Conservation (phyloP, 495 filamentous ascomycete genomes). For the Daldinia vernicosa region DNA sequence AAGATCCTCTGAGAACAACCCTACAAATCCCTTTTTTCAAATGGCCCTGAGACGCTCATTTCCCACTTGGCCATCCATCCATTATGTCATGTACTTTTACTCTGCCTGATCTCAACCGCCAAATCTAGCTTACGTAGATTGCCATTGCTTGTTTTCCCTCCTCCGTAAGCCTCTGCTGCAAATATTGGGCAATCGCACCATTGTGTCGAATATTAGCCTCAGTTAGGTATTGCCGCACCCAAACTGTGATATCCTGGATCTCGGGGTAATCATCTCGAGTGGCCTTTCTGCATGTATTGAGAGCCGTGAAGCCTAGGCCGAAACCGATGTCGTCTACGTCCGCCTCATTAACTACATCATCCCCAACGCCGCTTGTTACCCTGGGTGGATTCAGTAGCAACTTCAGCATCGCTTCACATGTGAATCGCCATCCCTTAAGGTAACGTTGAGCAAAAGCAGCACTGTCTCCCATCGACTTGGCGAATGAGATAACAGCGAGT, state of each 20-base stretch:
- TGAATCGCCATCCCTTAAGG: slow-evolving; percentile 89
- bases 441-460: slow-evolving; percentile 76
- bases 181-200: slow-evolving; percentile 51
- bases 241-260: slow-evolving; percentile 77
- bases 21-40: not conserved
- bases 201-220: slow-evolving; percentile 55
- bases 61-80: slow-evolving; percentile 24
- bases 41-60: slow-evolving; percentile 23
- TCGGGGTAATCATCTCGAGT: slow-evolving; percentile 81
- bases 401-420: slow-evolving; percentile 84
- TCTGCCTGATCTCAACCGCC: slow-evolving; percentile 13
- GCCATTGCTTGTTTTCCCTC: slow-evolving; percentile 54
- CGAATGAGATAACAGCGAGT: slow-evolving; percentile 88
- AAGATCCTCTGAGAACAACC: not conserved
- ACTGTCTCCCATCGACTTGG: slow-evolving; percentile 87
- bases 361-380: slow-evolving; percentile 66
- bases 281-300: slow-evolving; percentile 82
- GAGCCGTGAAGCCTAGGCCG: slow-evolving; percentile 88
- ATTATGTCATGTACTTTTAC: slow-evolving; percentile 31
- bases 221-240: slow-evolving; percentile 79
- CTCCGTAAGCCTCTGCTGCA: slow-evolving; percentile 49
- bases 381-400: slow-evolving; percentile 87
- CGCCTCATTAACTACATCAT: slow-evolving; percentile 80
- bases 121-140: slow-evolving; percentile 51
- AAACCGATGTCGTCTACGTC: slow-evolving; percentile 96